Percentiles rank a stretch among this genome's conserved stretches.
These are phyloP conservation scores for Penicillium fuscoglaucum DNA, from an alignment of 2,329 filamentous ascomycete genomes.

Conservation along the genomic window DNA sequence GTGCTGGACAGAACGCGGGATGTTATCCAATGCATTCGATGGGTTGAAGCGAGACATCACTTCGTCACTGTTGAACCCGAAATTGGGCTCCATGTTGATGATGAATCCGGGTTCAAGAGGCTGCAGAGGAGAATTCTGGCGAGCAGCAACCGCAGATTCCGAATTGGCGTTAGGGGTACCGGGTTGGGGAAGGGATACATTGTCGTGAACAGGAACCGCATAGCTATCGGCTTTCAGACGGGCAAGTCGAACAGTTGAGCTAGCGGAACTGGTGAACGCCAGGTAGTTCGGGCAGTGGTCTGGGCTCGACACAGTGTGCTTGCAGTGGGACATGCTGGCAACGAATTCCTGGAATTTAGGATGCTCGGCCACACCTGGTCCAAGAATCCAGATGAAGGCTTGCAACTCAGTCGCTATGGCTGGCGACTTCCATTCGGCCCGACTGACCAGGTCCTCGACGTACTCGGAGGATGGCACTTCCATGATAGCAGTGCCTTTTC, in stretches of 20 bases:
- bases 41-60: conserved; percentile 32
- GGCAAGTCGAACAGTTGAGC: conserved; percentile 67
- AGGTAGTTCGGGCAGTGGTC: conserved; percentile 77
- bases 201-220: conserved; percentile 66
- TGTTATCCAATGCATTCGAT: conserved; percentile 18
- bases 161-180: conserved; percentile 24
- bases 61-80: conserved; percentile 36
- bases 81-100: conserved; percentile 50
- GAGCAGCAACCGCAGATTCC: conserved; percentile 11
- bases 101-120: conserved; percentile 45
- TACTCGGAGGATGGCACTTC: conserved; percentile 74
- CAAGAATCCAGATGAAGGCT: conserved; percentile 79
- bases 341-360: conserved; percentile 69
- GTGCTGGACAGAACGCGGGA: conserved; percentile 34
- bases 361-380: conserved; percentile 64
- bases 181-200: conserved; percentile 49
- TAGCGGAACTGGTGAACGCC: conserved; percentile 65
- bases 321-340: conserved; percentile 56
- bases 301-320: conserved; percentile 75
- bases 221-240: conserved; percentile 74
- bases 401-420: conserved; percentile 67
- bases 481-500: conserved; percentile 74
- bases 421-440: conserved; percentile 69
- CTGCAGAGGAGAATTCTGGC: conserved; percentile 27
- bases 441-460: conserved; percentile 65